Evolutionary conservation across 441 rosid genomes (phyloP).

Genomic region (Populus hybrid): DNA sequence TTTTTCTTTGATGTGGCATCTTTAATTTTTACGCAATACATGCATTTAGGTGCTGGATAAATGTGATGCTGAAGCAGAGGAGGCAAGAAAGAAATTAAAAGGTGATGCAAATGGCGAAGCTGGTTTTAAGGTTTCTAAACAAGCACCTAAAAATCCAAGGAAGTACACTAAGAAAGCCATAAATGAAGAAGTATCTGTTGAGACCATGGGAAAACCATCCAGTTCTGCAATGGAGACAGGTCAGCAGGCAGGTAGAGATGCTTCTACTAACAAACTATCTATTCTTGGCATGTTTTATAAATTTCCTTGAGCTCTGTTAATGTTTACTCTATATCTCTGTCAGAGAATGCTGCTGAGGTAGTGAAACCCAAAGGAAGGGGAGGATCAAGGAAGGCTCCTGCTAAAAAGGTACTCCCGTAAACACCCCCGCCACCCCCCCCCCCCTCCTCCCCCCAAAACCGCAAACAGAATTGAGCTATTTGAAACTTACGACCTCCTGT

Average conservation of each 20-base stretch:
- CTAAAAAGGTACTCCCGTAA: conserved; percentile 42
- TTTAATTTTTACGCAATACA: background rate
- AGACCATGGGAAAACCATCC: conserved; percentile 23
- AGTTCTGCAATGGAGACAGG: conserved; percentile 58
- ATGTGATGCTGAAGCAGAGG: conserved; percentile 45
- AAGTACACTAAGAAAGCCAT: conserved; percentile 44
- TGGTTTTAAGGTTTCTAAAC: conserved; percentile 34
- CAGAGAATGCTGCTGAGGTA: conserved; percentile 48
- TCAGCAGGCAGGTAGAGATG: conserved; percentile 19
- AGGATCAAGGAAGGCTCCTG: conserved; percentile 62
- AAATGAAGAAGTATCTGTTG: conserved; percentile 30
- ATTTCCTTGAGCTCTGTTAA: background rate
- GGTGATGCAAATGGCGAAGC: conserved; percentile 23
- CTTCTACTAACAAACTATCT: background rate
- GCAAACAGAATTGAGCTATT: background rate
- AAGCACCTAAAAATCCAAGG: conserved; percentile 45
- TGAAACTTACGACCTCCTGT: background rate
- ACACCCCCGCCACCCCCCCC: background rate
- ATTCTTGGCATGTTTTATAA: background rate
- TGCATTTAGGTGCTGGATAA: conserved; percentile 55
- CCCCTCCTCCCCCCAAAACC: too few relatives aligned
- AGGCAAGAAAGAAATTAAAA: conserved; percentile 24
- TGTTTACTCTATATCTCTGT: conserved; percentile 7
- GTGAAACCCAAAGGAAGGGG: conserved; percentile 63
- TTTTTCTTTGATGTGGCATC: background rate